Evolutionary conservation across 169 alveolate genomes (phyloP).

Genomic region (Plasmodium sp.): DNA sequence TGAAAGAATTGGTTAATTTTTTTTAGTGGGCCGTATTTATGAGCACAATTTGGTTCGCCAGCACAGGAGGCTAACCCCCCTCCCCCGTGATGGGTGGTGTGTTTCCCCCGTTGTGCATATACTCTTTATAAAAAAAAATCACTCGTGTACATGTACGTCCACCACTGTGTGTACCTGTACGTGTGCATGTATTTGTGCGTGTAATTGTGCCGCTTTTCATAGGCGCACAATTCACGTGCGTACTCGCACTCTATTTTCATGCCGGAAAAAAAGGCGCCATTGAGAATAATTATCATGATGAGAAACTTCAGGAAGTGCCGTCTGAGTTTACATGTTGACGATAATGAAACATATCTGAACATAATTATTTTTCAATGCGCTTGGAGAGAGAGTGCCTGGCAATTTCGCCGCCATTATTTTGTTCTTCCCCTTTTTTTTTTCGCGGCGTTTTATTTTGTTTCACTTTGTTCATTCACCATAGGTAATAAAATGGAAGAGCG

Average conservation of each 20-base stretch:
- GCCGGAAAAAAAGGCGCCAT: conserved; percentile 7
- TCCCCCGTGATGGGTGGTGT: neutral
- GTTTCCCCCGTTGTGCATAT: neutral
- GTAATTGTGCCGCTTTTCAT: neutral
- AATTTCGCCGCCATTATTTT: neutral
- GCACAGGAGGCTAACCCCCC: neutral
- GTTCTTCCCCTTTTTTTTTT: too few species aligned
- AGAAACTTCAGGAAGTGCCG: conserved; percentile 75
- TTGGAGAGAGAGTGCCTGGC: neutral
- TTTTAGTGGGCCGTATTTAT: conserved; percentile 71
- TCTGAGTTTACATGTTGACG: conserved; percentile 70
- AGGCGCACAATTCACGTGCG: neutral
- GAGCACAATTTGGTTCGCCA: conserved; percentile 19
- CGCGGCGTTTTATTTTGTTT: neutral
- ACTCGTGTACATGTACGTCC: neutral
- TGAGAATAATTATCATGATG: conserved; percentile 75
- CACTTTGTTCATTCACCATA: neutral
- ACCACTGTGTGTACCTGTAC: too few species aligned
- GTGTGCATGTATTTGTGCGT: neutral
- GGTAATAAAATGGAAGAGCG: neutral
- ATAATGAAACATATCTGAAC: conserved; percentile 30
- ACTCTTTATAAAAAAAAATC: neutral
- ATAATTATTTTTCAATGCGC: conserved; percentile 69
- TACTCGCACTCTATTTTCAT: neutral
- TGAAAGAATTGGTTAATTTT: conserved; percentile 13